Percentiles rank a stretch among this genome's conserved stretches.
These are phyloP conservation scores for Trichosporon coremiiforme DNA, from an alignment of 1,284 basidiomycete species.

Conservation along the genomic window DNA sequence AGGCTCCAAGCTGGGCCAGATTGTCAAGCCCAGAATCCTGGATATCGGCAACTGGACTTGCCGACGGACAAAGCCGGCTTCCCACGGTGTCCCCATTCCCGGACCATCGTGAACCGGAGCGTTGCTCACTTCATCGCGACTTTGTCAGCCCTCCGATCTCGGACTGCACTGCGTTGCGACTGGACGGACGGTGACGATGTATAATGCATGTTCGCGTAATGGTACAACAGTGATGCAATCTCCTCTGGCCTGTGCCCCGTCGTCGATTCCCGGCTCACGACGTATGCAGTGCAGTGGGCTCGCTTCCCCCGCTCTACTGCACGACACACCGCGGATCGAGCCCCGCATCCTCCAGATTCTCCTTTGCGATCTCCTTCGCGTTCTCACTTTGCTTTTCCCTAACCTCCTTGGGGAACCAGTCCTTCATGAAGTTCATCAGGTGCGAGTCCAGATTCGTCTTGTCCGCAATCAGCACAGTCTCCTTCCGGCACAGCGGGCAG, in stretches of 20 bases:
- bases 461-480: slow-evolving; percentile 73
- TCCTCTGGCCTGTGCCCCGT: not conserved
- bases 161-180: too few species aligned
- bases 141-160: too few species aligned
- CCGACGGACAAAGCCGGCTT: not conserved
- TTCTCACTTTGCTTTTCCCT: slow-evolving; percentile 75
- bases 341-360: slow-evolving; percentile 70
- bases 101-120: too few species aligned
- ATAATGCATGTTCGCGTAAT: too few species aligned
- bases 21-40: not conserved
- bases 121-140: too few species aligned
- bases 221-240: too few species aligned
- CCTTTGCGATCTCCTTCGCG: slow-evolving; percentile 71
- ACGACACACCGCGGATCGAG: slow-evolving; percentile 54
- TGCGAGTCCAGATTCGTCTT: slow-evolving; percentile 62
- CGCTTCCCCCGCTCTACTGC: slow-evolving; percentile 11
- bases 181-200: too few species aligned
- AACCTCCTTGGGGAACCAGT: slow-evolving; percentile 90
- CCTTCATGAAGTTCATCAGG: slow-evolving; percentile 70
- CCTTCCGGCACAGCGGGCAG: slow-evolving; percentile 84
- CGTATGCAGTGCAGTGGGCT: not conserved
- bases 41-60: not conserved
- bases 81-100: not conserved
- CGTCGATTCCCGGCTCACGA: too few species aligned
- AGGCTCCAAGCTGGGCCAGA: too few species aligned